A percentile compares a stretch with the other conserved stretches of the same genome.
phyloP scores from a whole-genome alignment of 2,329 filamentous ascomycete species.

The Colletotrichum incanum region DNA sequence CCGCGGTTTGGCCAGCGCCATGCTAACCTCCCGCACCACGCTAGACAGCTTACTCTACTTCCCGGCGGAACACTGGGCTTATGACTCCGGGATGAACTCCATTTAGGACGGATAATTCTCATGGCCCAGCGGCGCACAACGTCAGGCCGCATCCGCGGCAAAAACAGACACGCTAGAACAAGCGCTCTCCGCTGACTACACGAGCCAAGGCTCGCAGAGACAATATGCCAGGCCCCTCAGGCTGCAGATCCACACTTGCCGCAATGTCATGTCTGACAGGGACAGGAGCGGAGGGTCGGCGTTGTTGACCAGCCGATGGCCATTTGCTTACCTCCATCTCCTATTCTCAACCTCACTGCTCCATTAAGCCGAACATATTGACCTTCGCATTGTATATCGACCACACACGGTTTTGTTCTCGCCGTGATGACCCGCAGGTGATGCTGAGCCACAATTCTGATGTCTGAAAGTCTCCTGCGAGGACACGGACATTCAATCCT shows the following conservation, averaged over 20 bases:
- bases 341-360: background rate
- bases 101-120: background rate
- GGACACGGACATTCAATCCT: background rate
- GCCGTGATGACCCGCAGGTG: no score
- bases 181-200: background rate
- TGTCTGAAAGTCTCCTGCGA: background rate
- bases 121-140: background rate
- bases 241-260: background rate
- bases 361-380: background rate
- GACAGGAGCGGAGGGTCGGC: constrained; percentile 4
- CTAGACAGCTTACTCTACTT: no score
- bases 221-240: background rate
- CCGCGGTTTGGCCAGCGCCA: background rate
- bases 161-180: no score
- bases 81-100: background rate
- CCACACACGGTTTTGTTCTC: no score
- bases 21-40: background rate
- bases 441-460: no score
- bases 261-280: background rate
- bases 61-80: background rate
- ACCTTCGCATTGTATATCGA: no score
- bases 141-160: background rate
- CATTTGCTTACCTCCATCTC: background rate
- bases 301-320: constrained; percentile 1
- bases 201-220: background rate